Percentiles rank a stretch among this genome's conserved stretches.
These are phyloP conservation scores for Leucoagaricus sp. DNA, from an alignment of 1,284 basidiomycete species.

Conservation along the genomic window DNA sequence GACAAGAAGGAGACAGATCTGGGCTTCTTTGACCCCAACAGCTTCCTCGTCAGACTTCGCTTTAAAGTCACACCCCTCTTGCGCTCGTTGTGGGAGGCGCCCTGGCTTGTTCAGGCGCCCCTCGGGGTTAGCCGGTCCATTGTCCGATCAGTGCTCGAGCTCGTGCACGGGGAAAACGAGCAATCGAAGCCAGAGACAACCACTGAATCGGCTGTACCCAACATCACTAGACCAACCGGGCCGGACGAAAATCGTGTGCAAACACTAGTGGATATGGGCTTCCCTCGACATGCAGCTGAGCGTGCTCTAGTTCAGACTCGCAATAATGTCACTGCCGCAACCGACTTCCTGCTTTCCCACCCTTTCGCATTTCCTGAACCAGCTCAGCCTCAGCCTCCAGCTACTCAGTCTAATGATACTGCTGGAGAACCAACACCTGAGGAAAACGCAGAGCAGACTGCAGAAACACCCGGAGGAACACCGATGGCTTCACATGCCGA, in stretches of 20 bases:
- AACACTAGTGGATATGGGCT: constrained; percentile 96
- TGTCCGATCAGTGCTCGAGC: constrained; percentile 78
- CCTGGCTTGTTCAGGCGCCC: constrained; percentile 81
- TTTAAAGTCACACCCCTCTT: constrained; percentile 71
- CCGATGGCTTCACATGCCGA: neutral
- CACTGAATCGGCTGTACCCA: constrained; percentile 30
- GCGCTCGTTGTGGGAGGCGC: constrained; percentile 76
- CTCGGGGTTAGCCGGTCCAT: constrained; percentile 73
- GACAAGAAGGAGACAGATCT: constrained; percentile 78
- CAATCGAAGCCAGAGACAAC: constrained; percentile 49
- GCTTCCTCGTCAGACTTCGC: constrained; percentile 85
- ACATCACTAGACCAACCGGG: constrained; percentile 44
- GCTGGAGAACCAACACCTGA: neutral
- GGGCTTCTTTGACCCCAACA: constrained; percentile 83
- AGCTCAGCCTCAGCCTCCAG: constrained; percentile 33
- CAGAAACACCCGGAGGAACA: neutral
- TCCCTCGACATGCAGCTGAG: constrained; percentile 83
- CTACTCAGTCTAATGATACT: constrained; percentile 20
- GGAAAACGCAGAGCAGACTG: neutral
- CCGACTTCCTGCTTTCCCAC: constrained; percentile 85
- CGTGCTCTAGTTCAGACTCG: constrained; percentile 81
- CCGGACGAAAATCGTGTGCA: constrained; percentile 79
- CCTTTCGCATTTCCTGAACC: constrained; percentile 79
- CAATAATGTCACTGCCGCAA: constrained; percentile 90
- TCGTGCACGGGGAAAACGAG: constrained; percentile 84